These are phyloP conservation scores for Candida takata DNA, from an alignment of 805 yeast genomes.

Conservation along the genomic window DNA sequence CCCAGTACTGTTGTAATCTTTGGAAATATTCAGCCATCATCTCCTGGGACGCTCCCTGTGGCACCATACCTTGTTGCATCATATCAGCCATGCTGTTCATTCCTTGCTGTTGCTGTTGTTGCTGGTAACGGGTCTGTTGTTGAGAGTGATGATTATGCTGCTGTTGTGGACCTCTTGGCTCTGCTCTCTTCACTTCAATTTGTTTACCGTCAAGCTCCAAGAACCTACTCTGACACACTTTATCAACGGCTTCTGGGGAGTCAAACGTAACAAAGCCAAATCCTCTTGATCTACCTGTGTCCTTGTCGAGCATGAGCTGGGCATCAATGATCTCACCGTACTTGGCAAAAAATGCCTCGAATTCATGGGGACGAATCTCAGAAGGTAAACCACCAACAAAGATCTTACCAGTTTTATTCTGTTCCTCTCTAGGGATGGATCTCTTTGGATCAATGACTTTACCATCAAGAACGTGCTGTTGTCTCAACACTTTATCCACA, in stretches of 20 bases:
- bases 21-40: constrained; percentile 45
- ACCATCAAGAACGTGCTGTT: constrained; percentile 88
- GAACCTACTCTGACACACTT: constrained; percentile 74
- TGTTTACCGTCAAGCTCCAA: constrained; percentile 79
- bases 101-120: constrained; percentile 17
- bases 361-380: constrained; percentile 86
- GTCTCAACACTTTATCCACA: constrained; percentile 79
- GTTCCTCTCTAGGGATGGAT: constrained; percentile 96
- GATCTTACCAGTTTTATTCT: constrained; percentile 92
- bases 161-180: constrained; percentile 67
- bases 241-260: constrained; percentile 88
- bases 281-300: constrained; percentile 94
- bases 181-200: constrained; percentile 80
- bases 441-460: constrained; percentile 95
- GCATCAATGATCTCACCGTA: constrained; percentile 93
- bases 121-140: constrained; percentile 22
- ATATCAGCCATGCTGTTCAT: constrained; percentile 8
- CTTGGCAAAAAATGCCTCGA: constrained; percentile 76
- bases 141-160: constrained; percentile 29
- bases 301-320: constrained; percentile 94
- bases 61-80: constrained; percentile 7
- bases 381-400: constrained; percentile 97
- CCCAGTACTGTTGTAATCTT: constrained; percentile 58
- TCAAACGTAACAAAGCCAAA: constrained; percentile 96
- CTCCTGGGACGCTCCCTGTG: constrained; percentile 2